phyloP scores from a whole-genome alignment of 2,329 filamentous ascomycete genomes.

The Trichophyton verrucosum region DNA sequence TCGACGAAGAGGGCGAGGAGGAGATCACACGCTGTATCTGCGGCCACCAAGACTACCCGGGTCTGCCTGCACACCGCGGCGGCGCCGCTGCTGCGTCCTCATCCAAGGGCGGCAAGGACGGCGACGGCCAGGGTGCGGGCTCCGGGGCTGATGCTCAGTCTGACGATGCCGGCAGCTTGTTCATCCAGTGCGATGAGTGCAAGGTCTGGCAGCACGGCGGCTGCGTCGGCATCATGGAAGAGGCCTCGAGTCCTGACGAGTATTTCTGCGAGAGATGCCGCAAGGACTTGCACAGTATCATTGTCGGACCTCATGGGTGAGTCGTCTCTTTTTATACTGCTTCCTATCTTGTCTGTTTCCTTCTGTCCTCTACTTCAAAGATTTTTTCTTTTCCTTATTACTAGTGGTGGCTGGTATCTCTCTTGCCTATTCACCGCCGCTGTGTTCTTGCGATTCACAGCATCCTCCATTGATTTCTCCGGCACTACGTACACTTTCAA shows the following conservation, averaged over 20 bases:
- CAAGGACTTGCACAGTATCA: slow-evolving; percentile 79
- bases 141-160: slow-evolving; percentile 49
- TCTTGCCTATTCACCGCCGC: background rate
- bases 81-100: slow-evolving; percentile 38
- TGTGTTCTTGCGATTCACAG: background rate
- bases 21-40: slow-evolving; percentile 94
- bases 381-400: background rate
- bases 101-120: slow-evolving; percentile 39
- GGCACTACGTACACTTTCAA: background rate
- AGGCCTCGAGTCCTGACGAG: slow-evolving; percentile 83
- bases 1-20: slow-evolving; percentile 60
- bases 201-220: slow-evolving; percentile 98
- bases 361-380: background rate
- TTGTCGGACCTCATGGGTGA: slow-evolving; percentile 72
- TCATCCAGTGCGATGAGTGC: slow-evolving; percentile 95
- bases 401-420: background rate
- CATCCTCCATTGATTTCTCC: background rate
- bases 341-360: slow-evolving; percentile 2
- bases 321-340: slow-evolving; percentile 23
- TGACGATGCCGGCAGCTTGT: slow-evolving; percentile 85
- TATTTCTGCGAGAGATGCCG: slow-evolving; percentile 96
- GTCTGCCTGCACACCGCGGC: slow-evolving; percentile 50
- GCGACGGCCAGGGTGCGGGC: slow-evolving; percentile 15
- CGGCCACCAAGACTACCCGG: slow-evolving; percentile 87
- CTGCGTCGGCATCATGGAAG: slow-evolving; percentile 93